Conservation (phyloP, 2,329 filamentous ascomycete genomes). For the Beauveria asiatica region DNA sequence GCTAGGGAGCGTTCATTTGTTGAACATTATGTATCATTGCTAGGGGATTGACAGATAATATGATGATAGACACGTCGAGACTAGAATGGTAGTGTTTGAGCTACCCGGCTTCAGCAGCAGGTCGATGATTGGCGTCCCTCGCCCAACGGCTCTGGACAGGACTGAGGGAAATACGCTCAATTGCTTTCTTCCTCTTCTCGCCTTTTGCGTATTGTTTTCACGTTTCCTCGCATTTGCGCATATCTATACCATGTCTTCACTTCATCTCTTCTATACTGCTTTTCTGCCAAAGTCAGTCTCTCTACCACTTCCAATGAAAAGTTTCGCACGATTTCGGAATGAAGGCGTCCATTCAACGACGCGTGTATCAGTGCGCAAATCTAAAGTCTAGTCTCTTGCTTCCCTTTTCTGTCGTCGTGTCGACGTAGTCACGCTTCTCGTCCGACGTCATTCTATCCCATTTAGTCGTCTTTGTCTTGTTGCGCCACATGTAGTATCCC, state of each 20-base stretch:
- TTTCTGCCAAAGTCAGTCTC: too few relatives aligned
- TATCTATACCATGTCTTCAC: too few relatives aligned
- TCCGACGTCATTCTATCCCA: conserved; percentile 39
- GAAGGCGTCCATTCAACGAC: background rate
- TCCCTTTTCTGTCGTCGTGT: conserved; percentile 29
- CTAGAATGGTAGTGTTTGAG: background rate
- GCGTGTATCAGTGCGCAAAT: conserved; percentile 23
- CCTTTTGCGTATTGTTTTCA: too few relatives aligned
- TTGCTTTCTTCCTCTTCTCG: too few relatives aligned
- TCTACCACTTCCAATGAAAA: background rate
- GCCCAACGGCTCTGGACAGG: too few relatives aligned
- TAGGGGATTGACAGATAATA: background rate
- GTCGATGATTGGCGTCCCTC: background rate
- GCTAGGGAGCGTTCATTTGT: background rate
- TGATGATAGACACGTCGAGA: background rate
- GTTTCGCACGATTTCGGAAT: background rate
- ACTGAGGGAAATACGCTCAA: too few relatives aligned
- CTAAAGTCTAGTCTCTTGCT: conserved; percentile 32
- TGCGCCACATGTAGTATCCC: conserved; percentile 26
- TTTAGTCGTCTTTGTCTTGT: conserved; percentile 25
- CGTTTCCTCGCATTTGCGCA: too few relatives aligned
- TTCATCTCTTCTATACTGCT: too few relatives aligned
- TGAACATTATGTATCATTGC: too few relatives aligned
- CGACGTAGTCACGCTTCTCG: conserved; percentile 18
- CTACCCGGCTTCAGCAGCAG: background rate